Percentiles rank a stretch among this genome's conserved stretches.
phyloP scores from a whole-genome alignment of 2,329 filamentous ascomycete genomes.

The Claviceps maximensis region DNA sequence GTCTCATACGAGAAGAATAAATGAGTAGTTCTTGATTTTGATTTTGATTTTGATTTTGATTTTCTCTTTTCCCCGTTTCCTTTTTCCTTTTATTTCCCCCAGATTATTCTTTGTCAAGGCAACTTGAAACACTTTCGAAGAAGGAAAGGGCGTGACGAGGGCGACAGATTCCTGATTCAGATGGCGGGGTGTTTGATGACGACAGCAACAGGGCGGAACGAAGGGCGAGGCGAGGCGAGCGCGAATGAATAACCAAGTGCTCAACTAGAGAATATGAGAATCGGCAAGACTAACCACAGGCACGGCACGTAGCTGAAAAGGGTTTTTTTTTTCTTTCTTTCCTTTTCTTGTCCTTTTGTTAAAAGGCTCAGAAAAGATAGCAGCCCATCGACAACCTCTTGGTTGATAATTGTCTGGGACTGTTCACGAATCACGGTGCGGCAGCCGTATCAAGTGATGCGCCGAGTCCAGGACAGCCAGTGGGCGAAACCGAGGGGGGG shows the following conservation, averaged over 20 bases:
- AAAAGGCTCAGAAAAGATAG: too few species aligned
- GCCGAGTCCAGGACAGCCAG: background rate
- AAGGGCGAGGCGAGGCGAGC: background rate
- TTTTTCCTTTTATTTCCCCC: too few species aligned
- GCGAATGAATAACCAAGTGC: background rate
- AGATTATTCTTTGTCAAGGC: too few species aligned
- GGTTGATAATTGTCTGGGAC: constrained; percentile 1
- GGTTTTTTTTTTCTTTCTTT: background rate
- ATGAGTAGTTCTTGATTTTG: background rate
- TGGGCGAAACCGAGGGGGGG: background rate
- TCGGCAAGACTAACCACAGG: constrained; percentile 3
- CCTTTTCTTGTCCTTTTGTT: too few species aligned
- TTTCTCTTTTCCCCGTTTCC: too few species aligned
- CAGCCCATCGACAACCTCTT: background rate
- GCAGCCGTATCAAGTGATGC: background rate
- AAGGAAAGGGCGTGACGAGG: background rate
- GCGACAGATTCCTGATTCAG: background rate
- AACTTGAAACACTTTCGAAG: background rate
- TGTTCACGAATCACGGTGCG: background rate
- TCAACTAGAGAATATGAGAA: constrained; percentile 5
- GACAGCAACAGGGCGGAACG: background rate
- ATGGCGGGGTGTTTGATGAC: background rate
- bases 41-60: too few species aligned
- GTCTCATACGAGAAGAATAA: constrained; percentile 12
- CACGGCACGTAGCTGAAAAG: constrained; percentile 1